Evolutionary conservation across 495 filamentous ascomycete species (phyloP).

Genomic region (Aspergillus heteromorphus): DNA sequence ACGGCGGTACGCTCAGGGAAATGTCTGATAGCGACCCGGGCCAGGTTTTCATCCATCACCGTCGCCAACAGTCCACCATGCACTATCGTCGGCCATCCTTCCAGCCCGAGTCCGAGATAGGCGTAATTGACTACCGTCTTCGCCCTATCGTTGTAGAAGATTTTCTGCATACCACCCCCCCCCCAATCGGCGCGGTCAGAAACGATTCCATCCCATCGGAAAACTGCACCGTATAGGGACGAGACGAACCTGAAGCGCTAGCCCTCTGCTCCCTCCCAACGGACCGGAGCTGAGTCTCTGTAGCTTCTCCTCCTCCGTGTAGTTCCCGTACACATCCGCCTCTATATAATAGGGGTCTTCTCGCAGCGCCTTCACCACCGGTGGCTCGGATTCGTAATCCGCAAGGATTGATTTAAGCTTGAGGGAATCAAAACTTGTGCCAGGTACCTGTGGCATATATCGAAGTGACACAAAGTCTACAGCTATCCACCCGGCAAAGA

Average conservation of each 20-base stretch:
- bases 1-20: slow-evolving; percentile 46
- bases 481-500: too few species aligned
- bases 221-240: background rate
- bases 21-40: slow-evolving; percentile 35
- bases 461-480: too few species aligned
- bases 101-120: slow-evolving; percentile 55
- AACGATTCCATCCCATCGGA: slow-evolving; percentile 1
- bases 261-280: slow-evolving; percentile 33
- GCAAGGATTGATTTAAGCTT: slow-evolving; percentile 21
- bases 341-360: slow-evolving; percentile 49
- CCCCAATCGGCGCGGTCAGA: slow-evolving; percentile 19
- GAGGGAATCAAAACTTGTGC: too few species aligned
- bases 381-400: slow-evolving; percentile 34
- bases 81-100: slow-evolving; percentile 71
- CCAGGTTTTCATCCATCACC: slow-evolving; percentile 59
- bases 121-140: slow-evolving; percentile 49
- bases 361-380: slow-evolving; percentile 50
- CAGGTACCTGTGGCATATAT: too few species aligned
- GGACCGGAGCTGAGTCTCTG: slow-evolving; percentile 37
- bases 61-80: slow-evolving; percentile 74
- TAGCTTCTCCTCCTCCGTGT: slow-evolving; percentile 32
- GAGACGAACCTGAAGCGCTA: slow-evolving; percentile 39
- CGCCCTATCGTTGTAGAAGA: slow-evolving; percentile 49
- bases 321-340: slow-evolving; percentile 50
- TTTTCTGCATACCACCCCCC: slow-evolving; percentile 28